A percentile compares a stretch with the other conserved stretches of the same genome.
These are phyloP conservation scores for Yarrowia bubula DNA, from an alignment of 805 yeast genomes.

Conservation along the genomic window DNA sequence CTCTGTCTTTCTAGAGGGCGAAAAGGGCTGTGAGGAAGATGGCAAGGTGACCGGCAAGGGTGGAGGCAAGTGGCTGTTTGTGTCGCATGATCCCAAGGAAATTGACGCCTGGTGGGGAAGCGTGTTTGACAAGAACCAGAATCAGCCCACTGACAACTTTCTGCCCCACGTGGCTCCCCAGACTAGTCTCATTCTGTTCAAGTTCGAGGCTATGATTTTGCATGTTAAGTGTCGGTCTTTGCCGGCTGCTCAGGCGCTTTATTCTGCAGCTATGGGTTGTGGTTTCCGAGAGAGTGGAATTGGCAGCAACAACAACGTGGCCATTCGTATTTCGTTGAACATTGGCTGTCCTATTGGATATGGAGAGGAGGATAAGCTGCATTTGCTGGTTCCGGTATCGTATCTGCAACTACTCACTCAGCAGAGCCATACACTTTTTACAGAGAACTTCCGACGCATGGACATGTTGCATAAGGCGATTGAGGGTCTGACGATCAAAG, in stretches of 20 bases:
- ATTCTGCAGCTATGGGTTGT: constrained; percentile 72
- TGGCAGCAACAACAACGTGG: constrained; percentile 74
- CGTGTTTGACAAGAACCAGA: not conserved
- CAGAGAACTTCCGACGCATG: constrained; percentile 61
- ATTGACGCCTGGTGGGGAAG: constrained; percentile 41
- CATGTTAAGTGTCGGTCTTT: constrained; percentile 76
- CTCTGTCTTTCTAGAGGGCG: constrained; percentile 77
- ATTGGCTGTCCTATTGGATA: constrained; percentile 77
- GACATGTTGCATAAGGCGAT: constrained; percentile 41
- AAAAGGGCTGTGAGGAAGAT: constrained; percentile 42
- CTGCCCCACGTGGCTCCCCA: constrained; percentile 40
- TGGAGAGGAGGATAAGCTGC: constrained; percentile 23
- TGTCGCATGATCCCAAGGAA: constrained; percentile 60
- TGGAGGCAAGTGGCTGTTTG: constrained; percentile 81
- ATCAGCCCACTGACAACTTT: not conserved
- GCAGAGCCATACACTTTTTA: constrained; percentile 60
- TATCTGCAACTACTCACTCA: constrained; percentile 54
- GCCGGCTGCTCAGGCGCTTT: constrained; percentile 57
- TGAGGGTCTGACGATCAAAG: not conserved
- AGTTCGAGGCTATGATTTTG: constrained; percentile 80
- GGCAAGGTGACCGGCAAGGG: constrained; percentile 76
- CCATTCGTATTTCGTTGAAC: constrained; percentile 68
- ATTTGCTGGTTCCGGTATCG: constrained; percentile 49
- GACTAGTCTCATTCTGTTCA: constrained; percentile 64
- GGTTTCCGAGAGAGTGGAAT: constrained; percentile 89